Percentiles rank a stretch among this genome's conserved stretches.
Conservation (phyloP, 1,139 yeast species). For the Candida sanyaensis region DNA sequence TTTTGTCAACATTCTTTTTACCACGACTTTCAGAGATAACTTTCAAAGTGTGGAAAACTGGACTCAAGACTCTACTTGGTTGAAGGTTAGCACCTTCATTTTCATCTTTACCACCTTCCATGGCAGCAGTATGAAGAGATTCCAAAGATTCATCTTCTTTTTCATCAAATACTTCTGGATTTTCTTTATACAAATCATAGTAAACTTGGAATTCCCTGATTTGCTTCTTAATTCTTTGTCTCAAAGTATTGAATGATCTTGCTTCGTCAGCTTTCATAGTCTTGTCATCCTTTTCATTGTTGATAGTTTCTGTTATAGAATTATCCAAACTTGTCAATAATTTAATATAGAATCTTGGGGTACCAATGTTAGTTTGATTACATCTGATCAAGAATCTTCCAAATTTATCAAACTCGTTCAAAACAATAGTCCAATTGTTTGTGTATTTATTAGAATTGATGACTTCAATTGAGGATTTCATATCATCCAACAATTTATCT, state of each 20-base stretch:
- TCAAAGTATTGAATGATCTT: slow-evolving; percentile 83
- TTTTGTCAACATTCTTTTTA: slow-evolving; percentile 87
- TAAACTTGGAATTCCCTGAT: slow-evolving; percentile 64
- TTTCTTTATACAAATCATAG: slow-evolving; percentile 60
- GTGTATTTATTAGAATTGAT: slow-evolving; percentile 71
- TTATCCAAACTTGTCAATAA: slow-evolving; percentile 75
- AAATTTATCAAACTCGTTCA: slow-evolving; percentile 77
- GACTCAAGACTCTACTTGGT: slow-evolving; percentile 32
- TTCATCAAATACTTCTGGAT: slow-evolving; percentile 72
- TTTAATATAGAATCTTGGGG: slow-evolving; percentile 73
- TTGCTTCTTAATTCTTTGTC: slow-evolving; percentile 86
- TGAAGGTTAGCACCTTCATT: slow-evolving; percentile 19
- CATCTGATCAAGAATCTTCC: slow-evolving; percentile 67
- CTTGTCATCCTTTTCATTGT: slow-evolving; percentile 63
- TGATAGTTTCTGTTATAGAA: slow-evolving; percentile 55
- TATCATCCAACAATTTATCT: slow-evolving; percentile 89
- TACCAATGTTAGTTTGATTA: slow-evolving; percentile 69
- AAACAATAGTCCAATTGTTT: slow-evolving; percentile 80
- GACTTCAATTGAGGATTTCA: slow-evolving; percentile 65
- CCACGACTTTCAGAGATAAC: slow-evolving; percentile 88
- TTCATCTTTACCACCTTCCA: slow-evolving; percentile 16
- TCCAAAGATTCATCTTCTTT: slow-evolving; percentile 53
- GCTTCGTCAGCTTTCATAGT: slow-evolving; percentile 82
- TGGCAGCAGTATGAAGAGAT: slow-evolving; percentile 18
- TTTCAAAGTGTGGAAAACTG: slow-evolving; percentile 73